Conservation (phyloP, 805 yeast genomes). For the Hagleromyces aurorensis region DNA sequence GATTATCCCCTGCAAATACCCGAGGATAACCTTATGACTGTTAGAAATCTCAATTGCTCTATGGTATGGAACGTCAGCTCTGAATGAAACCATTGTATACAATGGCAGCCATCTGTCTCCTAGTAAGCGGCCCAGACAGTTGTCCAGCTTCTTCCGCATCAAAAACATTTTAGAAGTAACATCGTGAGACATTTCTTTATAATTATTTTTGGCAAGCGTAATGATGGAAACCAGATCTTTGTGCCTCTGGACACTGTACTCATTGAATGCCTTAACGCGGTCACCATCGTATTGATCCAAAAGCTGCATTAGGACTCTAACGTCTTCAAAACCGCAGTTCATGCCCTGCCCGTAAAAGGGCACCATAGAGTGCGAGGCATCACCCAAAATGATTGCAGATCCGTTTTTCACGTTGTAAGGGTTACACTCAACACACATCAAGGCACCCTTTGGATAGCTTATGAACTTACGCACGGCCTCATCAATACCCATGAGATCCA, state of each 20-base stretch:
- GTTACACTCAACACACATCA: constrained; percentile 60
- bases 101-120: constrained; percentile 74
- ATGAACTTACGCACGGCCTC: constrained; percentile 42
- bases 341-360: constrained; percentile 98
- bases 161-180: constrained; percentile 57
- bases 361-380: constrained; percentile 95
- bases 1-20: constrained; percentile 12
- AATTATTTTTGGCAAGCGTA: constrained; percentile 71
- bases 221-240: constrained; percentile 68
- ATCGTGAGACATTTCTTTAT: constrained; percentile 77
- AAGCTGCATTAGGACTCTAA: constrained; percentile 52
- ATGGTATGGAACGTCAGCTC: constrained; percentile 74
- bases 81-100: constrained; percentile 87
- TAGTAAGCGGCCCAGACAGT: constrained; percentile 46
- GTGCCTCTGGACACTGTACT: constrained; percentile 49
- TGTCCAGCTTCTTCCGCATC: constrained; percentile 62
- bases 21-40: constrained; percentile 48
- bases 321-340: constrained; percentile 95
- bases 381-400: constrained; percentile 68
- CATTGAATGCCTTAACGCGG: constrained; percentile 42
- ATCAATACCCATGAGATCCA: constrained; percentile 53
- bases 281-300: constrained; percentile 33
- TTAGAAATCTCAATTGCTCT: constrained; percentile 49
- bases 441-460: constrained; percentile 65
- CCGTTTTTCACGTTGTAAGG: constrained; percentile 59